Base-by-base conservation (phyloP, 441 rosid species). In the Brassica balearica region DNA sequence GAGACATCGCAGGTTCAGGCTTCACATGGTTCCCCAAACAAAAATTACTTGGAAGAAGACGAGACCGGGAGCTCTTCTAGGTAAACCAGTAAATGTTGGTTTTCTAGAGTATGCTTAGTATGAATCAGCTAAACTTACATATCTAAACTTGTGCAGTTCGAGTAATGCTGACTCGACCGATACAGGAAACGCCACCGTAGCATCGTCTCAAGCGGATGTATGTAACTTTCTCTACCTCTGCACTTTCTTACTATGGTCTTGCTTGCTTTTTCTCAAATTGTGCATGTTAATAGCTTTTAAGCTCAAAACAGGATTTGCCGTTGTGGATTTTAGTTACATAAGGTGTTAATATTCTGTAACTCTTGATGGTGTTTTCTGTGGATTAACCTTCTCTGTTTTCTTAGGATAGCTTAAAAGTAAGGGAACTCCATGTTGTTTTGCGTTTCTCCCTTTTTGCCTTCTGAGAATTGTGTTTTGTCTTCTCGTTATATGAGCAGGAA, bases 121-220 rank as follows among this genome's bases (percentile, higher is more conserved):
- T 59, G 2, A 11, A 46, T 58, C 23, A 25, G 55, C 56, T 61
- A 8, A 51, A 68, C 60, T 68, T 73, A 14, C 36, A 51, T 73
- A 11, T 51, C 78, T 79, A 77, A 78, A 8, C 69, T 72, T 73
- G 78, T 38, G 56, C 66, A 79, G 82, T 73, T 38, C 65, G 23
- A 62, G 27, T 20, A 8, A 23, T 48, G 48, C 53, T 73, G 74
- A 61, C 12, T 20, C 27, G 55, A 73, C 27, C 17, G 3, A 19
- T 51, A 62, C 60, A 68, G 29, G 60, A 68, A 36, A 23, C 3
- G 51, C 63, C 65, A 6, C 70, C 6, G 9, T 68, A 23, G 61
- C 68, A 27, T 25, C 36, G 23, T 71, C 72, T 71, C 66, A 17
- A 58, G 68, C 65, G 53, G 51, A 56, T 11, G 81, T 71, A 64